phyloP scores from a whole-genome alignment of 768 basidiomycete species.

The Lenzites betulinus region DNA sequence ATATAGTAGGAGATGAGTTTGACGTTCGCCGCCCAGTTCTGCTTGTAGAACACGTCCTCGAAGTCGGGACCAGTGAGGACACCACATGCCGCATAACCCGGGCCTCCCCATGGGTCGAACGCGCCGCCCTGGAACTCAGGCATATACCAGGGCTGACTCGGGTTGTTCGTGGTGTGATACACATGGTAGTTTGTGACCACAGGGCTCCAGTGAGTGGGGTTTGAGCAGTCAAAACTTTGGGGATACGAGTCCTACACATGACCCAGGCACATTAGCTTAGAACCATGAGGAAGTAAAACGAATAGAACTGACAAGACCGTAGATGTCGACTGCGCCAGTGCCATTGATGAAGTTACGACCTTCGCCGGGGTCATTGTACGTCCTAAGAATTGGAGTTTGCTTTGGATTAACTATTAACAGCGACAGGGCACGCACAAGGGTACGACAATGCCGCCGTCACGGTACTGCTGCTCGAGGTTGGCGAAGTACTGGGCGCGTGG shows the following conservation, averaged over 20 bases:
- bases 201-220: constrained; percentile 64
- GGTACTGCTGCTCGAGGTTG: constrained; percentile 25
- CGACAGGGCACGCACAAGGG: neutral
- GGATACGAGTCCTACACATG: constrained; percentile 68
- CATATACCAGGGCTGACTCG: constrained; percentile 65
- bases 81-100: constrained; percentile 68
- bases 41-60: constrained; percentile 75
- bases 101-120: constrained; percentile 83
- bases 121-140: constrained; percentile 62
- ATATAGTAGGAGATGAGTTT: constrained; percentile 87
- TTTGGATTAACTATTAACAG: too few species aligned
- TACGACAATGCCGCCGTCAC: constrained; percentile 44
- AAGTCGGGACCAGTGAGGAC: constrained; percentile 72
- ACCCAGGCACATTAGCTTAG: neutral
- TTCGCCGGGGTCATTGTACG: constrained; percentile 33
- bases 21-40: constrained; percentile 79
- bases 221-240: constrained; percentile 79
- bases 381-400: too few species aligned
- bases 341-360: constrained; percentile 32
- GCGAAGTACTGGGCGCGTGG: constrained; percentile 32
- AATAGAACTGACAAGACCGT: constrained; percentile 24
- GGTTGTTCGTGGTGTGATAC: constrained; percentile 56
- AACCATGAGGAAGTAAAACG: neutral
- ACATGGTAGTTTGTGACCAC: constrained; percentile 63
- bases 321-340: constrained; percentile 34